Percentiles rank a stretch among this genome's conserved stretches.
Conservation (phyloP, 2,329 filamentous ascomycete genomes). For the Graphilbum sp. region DNA sequence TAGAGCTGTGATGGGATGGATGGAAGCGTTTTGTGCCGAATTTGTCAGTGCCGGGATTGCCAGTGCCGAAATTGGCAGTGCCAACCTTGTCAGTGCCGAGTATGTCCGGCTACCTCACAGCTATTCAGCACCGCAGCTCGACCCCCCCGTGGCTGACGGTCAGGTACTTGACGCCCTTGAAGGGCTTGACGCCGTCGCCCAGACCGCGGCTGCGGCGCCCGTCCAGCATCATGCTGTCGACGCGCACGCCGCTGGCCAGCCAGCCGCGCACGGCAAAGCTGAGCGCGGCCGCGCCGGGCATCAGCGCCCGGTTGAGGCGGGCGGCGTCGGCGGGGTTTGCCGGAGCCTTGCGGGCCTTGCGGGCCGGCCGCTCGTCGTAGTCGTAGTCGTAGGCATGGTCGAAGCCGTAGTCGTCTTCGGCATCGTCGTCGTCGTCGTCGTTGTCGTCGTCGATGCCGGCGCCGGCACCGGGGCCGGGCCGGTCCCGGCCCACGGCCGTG, state of each 20-base stretch:
- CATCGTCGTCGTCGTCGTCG: slow-evolving; percentile 25
- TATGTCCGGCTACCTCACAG: too few relatives aligned
- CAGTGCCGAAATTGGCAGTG: too few relatives aligned
- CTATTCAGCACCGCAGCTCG: slow-evolving; percentile 45
- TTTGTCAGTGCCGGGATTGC: too few relatives aligned
- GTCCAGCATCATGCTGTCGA: slow-evolving; percentile 52
- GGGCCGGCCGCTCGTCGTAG: slow-evolving; percentile 24
- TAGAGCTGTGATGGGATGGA: not conserved
- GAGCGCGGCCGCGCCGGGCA: slow-evolving; percentile 63
- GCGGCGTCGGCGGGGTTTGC: slow-evolving; percentile 34
- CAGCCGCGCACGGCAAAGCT: slow-evolving; percentile 57
- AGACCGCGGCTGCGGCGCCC: slow-evolving; percentile 71
- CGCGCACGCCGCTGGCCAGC: slow-evolving; percentile 49
- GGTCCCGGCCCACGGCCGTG: slow-evolving; percentile 50
- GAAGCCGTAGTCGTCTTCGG: slow-evolving; percentile 22
- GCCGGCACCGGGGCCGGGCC: slow-evolving; percentile 9
- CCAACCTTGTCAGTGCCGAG: too few relatives aligned
- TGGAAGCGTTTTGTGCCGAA: too few relatives aligned
- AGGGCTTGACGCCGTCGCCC: slow-evolving; percentile 78
- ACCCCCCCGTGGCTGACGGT: slow-evolving; percentile 54
- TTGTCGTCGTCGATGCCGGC: slow-evolving; percentile 30
- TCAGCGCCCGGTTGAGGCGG: slow-evolving; percentile 52
- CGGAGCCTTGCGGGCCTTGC: too few relatives aligned
- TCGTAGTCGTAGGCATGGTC: slow-evolving; percentile 32
- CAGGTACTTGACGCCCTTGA: slow-evolving; percentile 96